Evolutionary conservation across 768 basidiomycete genomes (phyloP).

Genomic region (Tulasnella sp.): DNA sequence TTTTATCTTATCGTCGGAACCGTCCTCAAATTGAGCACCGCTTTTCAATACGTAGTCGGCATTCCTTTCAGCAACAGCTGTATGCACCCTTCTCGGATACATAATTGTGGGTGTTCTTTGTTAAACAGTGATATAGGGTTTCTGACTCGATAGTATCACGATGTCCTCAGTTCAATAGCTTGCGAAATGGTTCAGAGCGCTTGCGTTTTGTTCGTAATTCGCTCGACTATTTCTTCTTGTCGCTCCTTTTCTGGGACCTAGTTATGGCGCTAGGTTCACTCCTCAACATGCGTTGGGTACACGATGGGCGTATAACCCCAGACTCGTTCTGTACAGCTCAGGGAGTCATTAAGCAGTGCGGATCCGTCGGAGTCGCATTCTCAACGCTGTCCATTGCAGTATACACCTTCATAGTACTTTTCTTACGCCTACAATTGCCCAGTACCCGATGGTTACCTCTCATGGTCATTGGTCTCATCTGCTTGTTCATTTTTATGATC

Average conservation of each 20-base stretch:
- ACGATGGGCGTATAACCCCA: conserved; percentile 24
- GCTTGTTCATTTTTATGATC: conserved; percentile 29
- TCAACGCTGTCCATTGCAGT: conserved; percentile 29
- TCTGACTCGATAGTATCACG: no score
- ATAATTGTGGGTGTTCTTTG: no score
- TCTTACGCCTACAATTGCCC: conserved; percentile 25
- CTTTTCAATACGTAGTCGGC: no score
- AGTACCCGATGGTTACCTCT: conserved; percentile 26
- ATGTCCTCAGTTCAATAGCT: no score
- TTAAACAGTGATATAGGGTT: no score
- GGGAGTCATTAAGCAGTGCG: conserved; percentile 26
- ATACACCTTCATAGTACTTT: conserved; percentile 31
- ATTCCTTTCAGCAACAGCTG: no score
- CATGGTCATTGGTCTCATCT: conserved; percentile 28
- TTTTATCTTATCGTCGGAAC: no score
- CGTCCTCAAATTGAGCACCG: no score
- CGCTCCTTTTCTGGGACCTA: conserved; percentile 23
- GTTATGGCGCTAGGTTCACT: conserved; percentile 28
- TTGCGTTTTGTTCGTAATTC: conserved; percentile 15
- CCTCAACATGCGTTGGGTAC: conserved; percentile 29
- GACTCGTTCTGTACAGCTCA: conserved; percentile 27
- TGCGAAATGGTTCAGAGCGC: no score
- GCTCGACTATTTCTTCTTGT: conserved; percentile 24
- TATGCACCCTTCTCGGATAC: no score
- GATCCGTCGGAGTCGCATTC: conserved; percentile 32